phyloP scores from a whole-genome alignment of 2,329 filamentous ascomycete species.

The Acrodontium crateriforme region DNA sequence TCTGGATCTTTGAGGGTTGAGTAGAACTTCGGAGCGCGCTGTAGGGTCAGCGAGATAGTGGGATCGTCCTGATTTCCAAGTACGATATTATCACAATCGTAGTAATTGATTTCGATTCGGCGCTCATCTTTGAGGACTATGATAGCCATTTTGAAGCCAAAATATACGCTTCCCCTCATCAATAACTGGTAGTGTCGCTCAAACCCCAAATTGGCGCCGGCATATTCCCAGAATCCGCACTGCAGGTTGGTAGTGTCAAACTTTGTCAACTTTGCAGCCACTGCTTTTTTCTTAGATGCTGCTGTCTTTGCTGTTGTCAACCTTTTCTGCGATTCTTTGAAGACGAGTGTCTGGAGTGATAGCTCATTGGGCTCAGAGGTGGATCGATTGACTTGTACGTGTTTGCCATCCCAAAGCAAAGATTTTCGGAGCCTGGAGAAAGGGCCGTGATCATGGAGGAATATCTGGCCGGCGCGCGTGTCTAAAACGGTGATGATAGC shows the following conservation, averaged over 20 bases:
- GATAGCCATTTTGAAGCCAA: constrained; percentile 16
- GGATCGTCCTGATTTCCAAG: constrained; percentile 17
- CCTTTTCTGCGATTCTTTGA: constrained; percentile 10
- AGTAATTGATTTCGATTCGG: constrained; percentile 30
- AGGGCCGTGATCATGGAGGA: constrained; percentile 28
- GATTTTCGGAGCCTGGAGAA: too few species aligned
- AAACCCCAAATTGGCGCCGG: constrained; percentile 25
- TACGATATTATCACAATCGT: constrained; percentile 27
- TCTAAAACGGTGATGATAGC: constrained; percentile 36
- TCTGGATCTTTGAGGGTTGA: constrained; percentile 4
- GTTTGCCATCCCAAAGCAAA: constrained; percentile 4
- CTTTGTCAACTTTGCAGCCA: constrained; percentile 8
- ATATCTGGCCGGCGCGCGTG: constrained; percentile 25
- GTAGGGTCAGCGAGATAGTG: constrained; percentile 26
- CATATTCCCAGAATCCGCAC: constrained; percentile 33
- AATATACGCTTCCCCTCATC: constrained; percentile 24
- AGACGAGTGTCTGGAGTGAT: constrained; percentile 12
- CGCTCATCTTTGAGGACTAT: constrained; percentile 15
- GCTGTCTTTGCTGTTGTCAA: too few species aligned
- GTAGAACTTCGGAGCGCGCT: constrained; percentile 24
- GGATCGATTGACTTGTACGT: constrained; percentile 5
- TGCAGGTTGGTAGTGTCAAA: constrained; percentile 24
- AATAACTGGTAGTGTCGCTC: constrained; percentile 28
- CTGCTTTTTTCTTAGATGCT: constrained; percentile 2
- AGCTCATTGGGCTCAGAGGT: constrained; percentile 11